Conservation (phyloP, 2,329 filamentous ascomycete genomes). For the Alternaria arborescens region DNA sequence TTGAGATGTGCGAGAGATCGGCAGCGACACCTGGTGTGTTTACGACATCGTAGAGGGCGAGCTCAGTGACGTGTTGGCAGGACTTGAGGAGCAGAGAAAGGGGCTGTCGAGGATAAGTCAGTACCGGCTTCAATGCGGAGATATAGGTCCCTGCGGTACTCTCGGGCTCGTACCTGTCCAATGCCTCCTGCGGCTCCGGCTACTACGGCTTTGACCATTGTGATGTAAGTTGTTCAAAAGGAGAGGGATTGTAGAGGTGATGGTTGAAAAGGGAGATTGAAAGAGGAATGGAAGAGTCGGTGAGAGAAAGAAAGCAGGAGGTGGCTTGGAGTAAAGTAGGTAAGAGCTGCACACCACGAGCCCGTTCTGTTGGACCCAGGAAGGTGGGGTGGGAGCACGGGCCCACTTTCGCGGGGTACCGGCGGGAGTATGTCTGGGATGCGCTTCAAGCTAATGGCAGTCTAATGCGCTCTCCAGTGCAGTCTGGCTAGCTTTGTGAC, state of each 20-base stretch:
- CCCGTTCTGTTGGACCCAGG: slow-evolving; percentile 37
- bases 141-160: background rate
- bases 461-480: slow-evolving; percentile 8
- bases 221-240: slow-evolving; percentile 21
- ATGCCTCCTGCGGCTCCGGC: slow-evolving; percentile 98
- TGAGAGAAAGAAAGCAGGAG: slow-evolving; percentile 21
- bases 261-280: slow-evolving; percentile 5
- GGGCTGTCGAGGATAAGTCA: slow-evolving; percentile 66
- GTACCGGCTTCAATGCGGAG: background rate
- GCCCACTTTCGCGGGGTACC: slow-evolving; percentile 37
- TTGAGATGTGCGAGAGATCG: slow-evolving; percentile 97
- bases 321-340: slow-evolving; percentile 29
- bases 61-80: slow-evolving; percentile 85
- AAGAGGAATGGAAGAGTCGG: slow-evolving; percentile 28
- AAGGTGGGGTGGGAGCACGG: slow-evolving; percentile 37
- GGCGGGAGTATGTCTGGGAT: slow-evolving; percentile 23
- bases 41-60: slow-evolving; percentile 98
- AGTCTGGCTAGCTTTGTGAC: slow-evolving; percentile 8
- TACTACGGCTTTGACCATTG: slow-evolving; percentile 64
- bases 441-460: slow-evolving; percentile 14
- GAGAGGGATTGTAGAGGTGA: slow-evolving; percentile 26
- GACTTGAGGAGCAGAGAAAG: slow-evolving; percentile 96
- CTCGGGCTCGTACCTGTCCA: slow-evolving; percentile 76
- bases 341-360: slow-evolving; percentile 41
- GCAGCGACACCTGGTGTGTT: slow-evolving; percentile 96